Conservation (phyloP, 129 eudicot genomes). For the Centella asiatica region DNA sequence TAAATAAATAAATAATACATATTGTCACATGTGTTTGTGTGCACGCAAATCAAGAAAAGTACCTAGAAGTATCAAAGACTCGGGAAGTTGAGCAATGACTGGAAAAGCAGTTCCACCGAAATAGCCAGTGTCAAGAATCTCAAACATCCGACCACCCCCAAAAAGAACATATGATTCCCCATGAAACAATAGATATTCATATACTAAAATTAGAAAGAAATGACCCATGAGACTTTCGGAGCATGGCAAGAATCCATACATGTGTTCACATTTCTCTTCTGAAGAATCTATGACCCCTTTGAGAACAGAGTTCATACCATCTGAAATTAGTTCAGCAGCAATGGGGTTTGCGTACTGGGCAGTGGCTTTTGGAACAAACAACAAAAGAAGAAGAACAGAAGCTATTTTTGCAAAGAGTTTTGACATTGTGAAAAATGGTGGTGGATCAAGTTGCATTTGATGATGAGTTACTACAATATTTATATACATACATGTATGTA, state of each 20-base stretch:
- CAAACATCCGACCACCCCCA: conserved; percentile 64
- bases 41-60: too few relatives aligned
- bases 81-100: conserved; percentile 8
- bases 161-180: conserved; percentile 54
- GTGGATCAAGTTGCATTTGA: too few relatives aligned
- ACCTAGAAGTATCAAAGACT: conserved; percentile 6
- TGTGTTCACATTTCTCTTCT: conserved; percentile 44
- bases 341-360: conserved; percentile 12
- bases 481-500: too few relatives aligned
- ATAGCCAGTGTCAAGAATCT: conserved; percentile 77
- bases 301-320: conserved; percentile 26
- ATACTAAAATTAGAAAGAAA: conserved; percentile 53
- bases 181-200: conserved; percentile 50
- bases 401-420: too few relatives aligned
- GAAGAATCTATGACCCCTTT: conserved; percentile 24
- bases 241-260: conserved; percentile 83
- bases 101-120: conserved; percentile 19
- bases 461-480: too few relatives aligned
- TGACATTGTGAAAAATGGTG: too few relatives aligned
- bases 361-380: conserved; percentile 17
- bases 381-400: conserved; percentile 11
- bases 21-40: too few relatives aligned
- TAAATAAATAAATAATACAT: too few relatives aligned
- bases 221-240: conserved; percentile 49
- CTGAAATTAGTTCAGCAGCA: conserved; percentile 26